These are phyloP conservation scores for Sporothrix brunneoviolacea DNA, from an alignment of 2,329 filamentous ascomycete genomes.

Conservation along the genomic window DNA sequence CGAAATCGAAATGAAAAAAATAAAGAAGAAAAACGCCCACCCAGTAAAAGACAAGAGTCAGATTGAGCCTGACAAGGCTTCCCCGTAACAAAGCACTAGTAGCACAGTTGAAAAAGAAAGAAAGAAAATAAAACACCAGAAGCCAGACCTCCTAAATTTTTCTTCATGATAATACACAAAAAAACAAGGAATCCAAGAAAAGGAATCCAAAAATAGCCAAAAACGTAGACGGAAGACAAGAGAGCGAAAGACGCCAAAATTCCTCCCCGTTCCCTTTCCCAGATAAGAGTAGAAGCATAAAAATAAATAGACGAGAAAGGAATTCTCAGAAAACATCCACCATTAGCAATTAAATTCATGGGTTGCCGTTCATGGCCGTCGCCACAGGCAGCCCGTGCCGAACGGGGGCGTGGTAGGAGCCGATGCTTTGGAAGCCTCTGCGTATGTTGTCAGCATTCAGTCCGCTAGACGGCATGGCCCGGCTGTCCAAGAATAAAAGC, in stretches of 20 bases:
- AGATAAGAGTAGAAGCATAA: neutral
- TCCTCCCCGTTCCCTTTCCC: too few species aligned
- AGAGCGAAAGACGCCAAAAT: neutral
- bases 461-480: too few species aligned
- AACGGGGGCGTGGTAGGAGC: slow-evolving; percentile 53
- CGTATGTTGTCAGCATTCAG: slow-evolving; percentile 23
- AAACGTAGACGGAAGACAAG: neutral
- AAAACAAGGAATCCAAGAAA: neutral
- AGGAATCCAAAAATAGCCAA: neutral
- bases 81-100: neutral
- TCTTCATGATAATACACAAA: neutral
- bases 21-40: neutral
- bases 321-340: neutral
- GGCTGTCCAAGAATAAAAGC: too few species aligned
- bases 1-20: neutral
- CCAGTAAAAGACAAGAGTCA: neutral
- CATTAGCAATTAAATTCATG: slow-evolving; percentile 3
- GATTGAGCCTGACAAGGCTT: neutral
- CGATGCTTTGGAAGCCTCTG: slow-evolving; percentile 60
- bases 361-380: slow-evolving; percentile 32
- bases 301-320: neutral
- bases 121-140: neutral
- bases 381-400: slow-evolving; percentile 40
- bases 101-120: neutral
- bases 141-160: too few species aligned